Percentiles rank a stretch among this genome's conserved stretches.
Conservation (phyloP, 164 flowering plant genomes). For the Tinospora cordifolia region DNA sequence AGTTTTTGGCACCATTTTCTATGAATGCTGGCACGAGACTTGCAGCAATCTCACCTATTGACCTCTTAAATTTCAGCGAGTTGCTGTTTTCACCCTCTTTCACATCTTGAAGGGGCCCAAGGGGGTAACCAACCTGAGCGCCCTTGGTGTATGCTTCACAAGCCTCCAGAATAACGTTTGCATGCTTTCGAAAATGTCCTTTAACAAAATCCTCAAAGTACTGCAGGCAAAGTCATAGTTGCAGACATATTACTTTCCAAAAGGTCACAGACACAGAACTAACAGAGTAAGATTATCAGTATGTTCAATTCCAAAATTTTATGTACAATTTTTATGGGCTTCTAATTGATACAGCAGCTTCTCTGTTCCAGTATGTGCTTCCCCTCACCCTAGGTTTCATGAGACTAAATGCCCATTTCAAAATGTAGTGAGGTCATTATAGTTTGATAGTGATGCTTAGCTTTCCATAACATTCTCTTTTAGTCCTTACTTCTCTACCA, state of each 20-base stretch:
- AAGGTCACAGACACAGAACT: neutral
- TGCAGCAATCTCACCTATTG: conserved; percentile 26
- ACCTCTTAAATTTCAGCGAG: conserved; percentile 32
- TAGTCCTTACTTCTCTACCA: neutral
- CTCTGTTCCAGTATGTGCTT: neutral
- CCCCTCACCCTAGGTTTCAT: neutral
- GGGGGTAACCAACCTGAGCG: conserved; percentile 58
- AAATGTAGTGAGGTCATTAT: neutral
- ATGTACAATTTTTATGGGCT: neutral
- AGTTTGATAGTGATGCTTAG: neutral
- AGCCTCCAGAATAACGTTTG: conserved; percentile 48
- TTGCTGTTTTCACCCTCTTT: conserved; percentile 42
- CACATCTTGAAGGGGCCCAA: conserved; percentile 41
- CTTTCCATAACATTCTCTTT: neutral
- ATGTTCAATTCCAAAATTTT: neutral
- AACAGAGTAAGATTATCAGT: neutral
- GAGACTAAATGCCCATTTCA: neutral
- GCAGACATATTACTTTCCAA: neutral
- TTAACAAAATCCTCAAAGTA: conserved; percentile 63
- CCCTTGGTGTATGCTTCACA: conserved; percentile 76
- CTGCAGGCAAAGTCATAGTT: conserved; percentile 33
- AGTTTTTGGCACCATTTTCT: conserved; percentile 40
- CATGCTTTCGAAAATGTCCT: conserved; percentile 58
- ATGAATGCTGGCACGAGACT: conserved; percentile 39
- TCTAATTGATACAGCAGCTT: neutral